Evolutionary conservation across 768 basidiomycete species (phyloP).

Genomic region (Leccinum olivaceopallidum): DNA sequence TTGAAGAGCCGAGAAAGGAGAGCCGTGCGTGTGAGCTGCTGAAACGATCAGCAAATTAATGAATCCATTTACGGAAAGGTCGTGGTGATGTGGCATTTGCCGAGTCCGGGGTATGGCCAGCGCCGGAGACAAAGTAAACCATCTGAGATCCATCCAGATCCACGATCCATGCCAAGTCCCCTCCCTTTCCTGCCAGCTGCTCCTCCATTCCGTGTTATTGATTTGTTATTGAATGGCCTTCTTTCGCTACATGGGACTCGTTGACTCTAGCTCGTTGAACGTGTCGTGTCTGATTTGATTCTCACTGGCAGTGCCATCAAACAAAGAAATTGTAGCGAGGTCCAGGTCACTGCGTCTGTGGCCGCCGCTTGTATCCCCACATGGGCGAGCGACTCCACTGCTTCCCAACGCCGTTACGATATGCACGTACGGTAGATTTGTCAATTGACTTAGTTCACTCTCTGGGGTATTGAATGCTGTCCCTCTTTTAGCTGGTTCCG

Average conservation of each 20-base stretch:
- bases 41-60: constrained; percentile 5
- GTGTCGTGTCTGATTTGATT: background rate
- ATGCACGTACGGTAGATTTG: background rate
- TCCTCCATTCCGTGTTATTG: constrained; percentile 6
- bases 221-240: background rate
- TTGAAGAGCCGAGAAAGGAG: constrained; percentile 3
- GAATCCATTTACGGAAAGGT: background rate
- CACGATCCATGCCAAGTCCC: constrained; percentile 10
- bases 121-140: constrained; percentile 33
- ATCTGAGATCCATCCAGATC: constrained; percentile 33
- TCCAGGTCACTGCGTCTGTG: background rate
- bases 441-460: background rate
- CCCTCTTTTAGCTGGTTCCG: constrained; percentile 22
- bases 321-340: background rate
- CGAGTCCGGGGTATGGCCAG: constrained; percentile 34
- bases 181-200: background rate
- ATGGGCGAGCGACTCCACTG: constrained; percentile 4
- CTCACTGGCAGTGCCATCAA: background rate
- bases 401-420: constrained; percentile 10
- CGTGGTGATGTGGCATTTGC: constrained; percentile 23
- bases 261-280: background rate
- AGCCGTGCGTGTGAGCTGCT: background rate
- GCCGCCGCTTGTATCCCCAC: constrained; percentile 16
- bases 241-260: background rate
- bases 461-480: background rate